Evolutionary conservation across 2,329 filamentous ascomycete species (phyloP), one percentile per base, ranked within the genome.

Genomic region (Penicillium occitanis): DNA sequence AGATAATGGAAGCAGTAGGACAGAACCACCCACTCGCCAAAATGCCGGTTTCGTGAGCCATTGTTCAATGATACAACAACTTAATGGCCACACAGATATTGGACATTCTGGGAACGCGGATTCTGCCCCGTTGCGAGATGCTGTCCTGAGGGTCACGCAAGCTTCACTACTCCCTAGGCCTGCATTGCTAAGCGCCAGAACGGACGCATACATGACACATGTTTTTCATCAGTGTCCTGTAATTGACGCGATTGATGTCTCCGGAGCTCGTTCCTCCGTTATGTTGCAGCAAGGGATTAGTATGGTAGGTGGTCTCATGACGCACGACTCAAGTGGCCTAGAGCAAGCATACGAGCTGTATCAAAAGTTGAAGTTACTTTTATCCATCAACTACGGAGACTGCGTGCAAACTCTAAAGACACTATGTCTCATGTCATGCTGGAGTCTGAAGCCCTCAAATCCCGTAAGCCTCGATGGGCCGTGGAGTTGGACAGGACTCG

Each of bases 401-500:
- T 55, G 51, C 5, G 33, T 69, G 6, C 46, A 61, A 1, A 67
- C 65, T 5, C 63, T 72, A 0, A 68, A 68, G n/a, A 59, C 68
- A 7, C 42, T 73, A 1, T 73, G 71, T 63, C 66, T 73, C 19
- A 51, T 73, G 51, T 63, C 60, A 22, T 68, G 64, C 35, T 70
- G 69, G 58, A 71, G 67, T 60, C 30, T 65, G 10, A 68, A 69
- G 10, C 64, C 68, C 3, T 63, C 70, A 1, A 66, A 61, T 48
- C 51, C 63, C 11, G 50, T 71, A 0, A 71, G 61, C 13, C 53
- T 73, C 13, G 69, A 71, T 61, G 64, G 67, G 22, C 63, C 69
- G 7, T 73, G 69, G 68, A 65, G 70, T 28, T 71, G 69, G 71
- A 63, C 70, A 3, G 70, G 70, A 7, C 55, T 70, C 44, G 69